Conservation (phyloP, 257 asterid species). For the Thymus mandschuricus region DNA sequence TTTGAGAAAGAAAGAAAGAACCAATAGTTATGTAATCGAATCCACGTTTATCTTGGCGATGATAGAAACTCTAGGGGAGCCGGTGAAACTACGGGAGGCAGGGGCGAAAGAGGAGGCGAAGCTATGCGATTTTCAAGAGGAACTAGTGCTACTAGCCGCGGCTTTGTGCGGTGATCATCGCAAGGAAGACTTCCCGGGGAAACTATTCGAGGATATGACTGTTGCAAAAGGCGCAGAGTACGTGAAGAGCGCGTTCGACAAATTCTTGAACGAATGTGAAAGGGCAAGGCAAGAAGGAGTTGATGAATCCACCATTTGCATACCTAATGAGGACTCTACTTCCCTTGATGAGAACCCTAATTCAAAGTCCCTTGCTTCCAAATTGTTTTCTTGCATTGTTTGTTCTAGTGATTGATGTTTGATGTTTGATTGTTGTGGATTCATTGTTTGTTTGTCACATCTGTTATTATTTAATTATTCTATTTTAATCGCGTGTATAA, state of each 20-base stretch:
- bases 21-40: background rate
- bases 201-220: constrained; percentile 50
- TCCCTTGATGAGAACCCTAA: background rate
- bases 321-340: constrained; percentile 1
- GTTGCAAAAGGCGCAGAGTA: constrained; percentile 52
- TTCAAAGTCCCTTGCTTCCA: constrained; percentile 46
- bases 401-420: constrained; percentile 40
- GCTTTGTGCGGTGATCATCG: constrained; percentile 56
- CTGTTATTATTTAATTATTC: no score
- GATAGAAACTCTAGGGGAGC: constrained; percentile 52
- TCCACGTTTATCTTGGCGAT: background rate
- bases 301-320: constrained; percentile 45
- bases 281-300: constrained; percentile 40
- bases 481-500: no score
- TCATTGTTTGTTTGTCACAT: background rate
- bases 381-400: constrained; percentile 48
- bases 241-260: constrained; percentile 45
- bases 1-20: no score
- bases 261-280: constrained; percentile 54
- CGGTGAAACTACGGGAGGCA: constrained; percentile 47
- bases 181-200: constrained; percentile 43
- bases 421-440: background rate
- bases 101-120: constrained; percentile 63
- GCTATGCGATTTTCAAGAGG: constrained; percentile 63
- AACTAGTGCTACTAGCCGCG: constrained; percentile 61